Evolutionary conservation across 1,139 yeast genomes (phyloP), one percentile per base, ranked within the genome.

Genomic region (Geotrichum aggregatum): DNA sequence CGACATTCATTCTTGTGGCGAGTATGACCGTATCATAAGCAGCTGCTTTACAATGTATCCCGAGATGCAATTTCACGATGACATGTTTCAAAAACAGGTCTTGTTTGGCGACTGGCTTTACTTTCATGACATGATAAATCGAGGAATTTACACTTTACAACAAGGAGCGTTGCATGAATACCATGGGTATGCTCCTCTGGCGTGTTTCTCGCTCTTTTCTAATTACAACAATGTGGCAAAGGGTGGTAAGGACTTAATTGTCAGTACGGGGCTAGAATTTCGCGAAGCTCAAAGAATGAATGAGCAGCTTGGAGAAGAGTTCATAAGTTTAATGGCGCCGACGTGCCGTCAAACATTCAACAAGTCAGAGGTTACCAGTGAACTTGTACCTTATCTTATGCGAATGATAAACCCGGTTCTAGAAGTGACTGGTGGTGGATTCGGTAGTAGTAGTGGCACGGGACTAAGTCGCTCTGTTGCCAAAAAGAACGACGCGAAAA

Each of bases 11-110:
- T 67, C 72, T 4, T 74, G 76, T 31, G 74, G 70, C 31, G 76
- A 76, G 51, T 78, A 59, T 56, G 96, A 87, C 50, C 84, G 80
- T 59, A 79, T 89, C 7, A 67, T 85, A 1, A 50, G 56, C 3
- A 95, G 95, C 1, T 84, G 92, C 61, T 91, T 88, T 67, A 77
- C 83, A 47, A 69, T 76, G 44, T 88, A 83, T 63, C 78, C 76
- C 1, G 66, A 64, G 1, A 72, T 79, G 56, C 75, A 80, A 54
- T 79, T 77, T 59, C 82, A 84, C 47, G 96, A 87, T 62, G 83
- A 79, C 57, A 74, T 82, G 42, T 69, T 88, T 34, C 60, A 62
- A n/a, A 84, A 84, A 58, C 88, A 95, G 0, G 69, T 79, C 13
- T 72, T 69, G 41, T 69, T 88, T 13, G 79, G 87, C 44, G 95